phyloP scores from a whole-genome alignment of 2,329 filamentous ascomycete species.

The Cordyceps militaris region DNA sequence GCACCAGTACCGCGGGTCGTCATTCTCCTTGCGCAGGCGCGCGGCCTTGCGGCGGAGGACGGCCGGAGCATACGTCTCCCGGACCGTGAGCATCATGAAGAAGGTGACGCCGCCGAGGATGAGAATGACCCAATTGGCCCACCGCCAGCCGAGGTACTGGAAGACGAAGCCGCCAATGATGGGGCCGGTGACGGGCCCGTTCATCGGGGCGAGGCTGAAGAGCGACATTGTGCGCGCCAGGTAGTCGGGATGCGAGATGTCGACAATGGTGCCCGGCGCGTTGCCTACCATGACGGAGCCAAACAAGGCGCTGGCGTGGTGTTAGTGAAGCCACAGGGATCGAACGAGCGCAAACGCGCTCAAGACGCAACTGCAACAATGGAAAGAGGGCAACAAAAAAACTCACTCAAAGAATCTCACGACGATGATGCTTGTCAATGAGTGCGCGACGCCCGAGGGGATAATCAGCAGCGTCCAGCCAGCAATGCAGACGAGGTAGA shows the following conservation, averaged over 20 bases:
- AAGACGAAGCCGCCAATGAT: conserved; percentile 62
- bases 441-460: conserved; percentile 63
- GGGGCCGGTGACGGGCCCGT: conserved; percentile 48
- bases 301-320: conserved; percentile 36
- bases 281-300: conserved; percentile 76
- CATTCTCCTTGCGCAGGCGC: conserved; percentile 54
- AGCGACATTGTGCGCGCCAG: conserved; percentile 77
- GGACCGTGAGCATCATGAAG: conserved; percentile 46
- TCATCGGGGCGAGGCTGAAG: conserved; percentile 79
- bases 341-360: no score
- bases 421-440: conserved; percentile 61
- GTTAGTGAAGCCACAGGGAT: no score
- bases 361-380: no score
- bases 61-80: conserved; percentile 65
- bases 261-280: conserved; percentile 72
- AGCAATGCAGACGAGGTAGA: conserved; percentile 60
- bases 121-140: conserved; percentile 70
- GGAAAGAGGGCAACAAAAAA: neutral
- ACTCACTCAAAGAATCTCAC: conserved; percentile 64
- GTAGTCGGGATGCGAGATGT: conserved; percentile 74
- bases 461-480: conserved; percentile 63
- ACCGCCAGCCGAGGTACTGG: conserved; percentile 71
- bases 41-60: conserved; percentile 59
- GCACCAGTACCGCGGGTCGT: conserved; percentile 63
- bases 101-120: conserved; percentile 59